phyloP scores from a whole-genome alignment of 768 basidiomycete species.

The Termitomyces heimii region DNA sequence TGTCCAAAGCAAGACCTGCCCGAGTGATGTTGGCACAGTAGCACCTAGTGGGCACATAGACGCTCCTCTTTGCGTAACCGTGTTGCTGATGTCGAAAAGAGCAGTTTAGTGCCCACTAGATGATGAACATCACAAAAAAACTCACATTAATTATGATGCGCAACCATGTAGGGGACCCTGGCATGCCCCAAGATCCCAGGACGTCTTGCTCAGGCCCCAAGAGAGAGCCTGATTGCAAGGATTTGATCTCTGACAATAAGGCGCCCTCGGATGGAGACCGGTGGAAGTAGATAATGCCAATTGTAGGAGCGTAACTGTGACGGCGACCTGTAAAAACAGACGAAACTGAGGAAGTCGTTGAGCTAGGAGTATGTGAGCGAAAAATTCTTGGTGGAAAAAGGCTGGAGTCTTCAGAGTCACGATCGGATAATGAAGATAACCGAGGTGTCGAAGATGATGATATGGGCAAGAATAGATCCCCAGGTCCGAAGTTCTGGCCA shows the following conservation, averaged over 20 bases:
- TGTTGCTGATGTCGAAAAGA: neutral
- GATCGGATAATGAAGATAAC: neutral
- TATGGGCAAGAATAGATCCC: neutral
- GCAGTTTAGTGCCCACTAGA: neutral
- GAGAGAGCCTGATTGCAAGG: neutral
- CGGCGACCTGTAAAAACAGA: neutral
- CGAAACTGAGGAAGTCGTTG: neutral
- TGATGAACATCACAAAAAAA: neutral
- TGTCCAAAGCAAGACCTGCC: constrained; percentile 7
- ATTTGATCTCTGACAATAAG: constrained; percentile 1
- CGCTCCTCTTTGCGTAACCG: constrained; percentile 4
- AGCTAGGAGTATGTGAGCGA: neutral
- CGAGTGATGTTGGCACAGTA: constrained; percentile 7
- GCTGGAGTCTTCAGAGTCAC: neutral
- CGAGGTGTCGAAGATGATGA: neutral
- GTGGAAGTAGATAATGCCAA: constrained; percentile 1
- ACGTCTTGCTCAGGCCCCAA: constrained; percentile 4
- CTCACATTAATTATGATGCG: constrained; percentile 6
- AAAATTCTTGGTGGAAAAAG: neutral
- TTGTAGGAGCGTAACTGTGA: neutral
- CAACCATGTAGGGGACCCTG: constrained; percentile 2
- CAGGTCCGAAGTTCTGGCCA: neutral
- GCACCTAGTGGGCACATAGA: constrained; percentile 4
- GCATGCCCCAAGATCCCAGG: constrained; percentile 6
- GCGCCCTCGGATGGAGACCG: neutral